Base-by-base conservation (phyloP, 495 filamentous ascomycete species). In the Hypoxylon lienhwacheense region DNA sequence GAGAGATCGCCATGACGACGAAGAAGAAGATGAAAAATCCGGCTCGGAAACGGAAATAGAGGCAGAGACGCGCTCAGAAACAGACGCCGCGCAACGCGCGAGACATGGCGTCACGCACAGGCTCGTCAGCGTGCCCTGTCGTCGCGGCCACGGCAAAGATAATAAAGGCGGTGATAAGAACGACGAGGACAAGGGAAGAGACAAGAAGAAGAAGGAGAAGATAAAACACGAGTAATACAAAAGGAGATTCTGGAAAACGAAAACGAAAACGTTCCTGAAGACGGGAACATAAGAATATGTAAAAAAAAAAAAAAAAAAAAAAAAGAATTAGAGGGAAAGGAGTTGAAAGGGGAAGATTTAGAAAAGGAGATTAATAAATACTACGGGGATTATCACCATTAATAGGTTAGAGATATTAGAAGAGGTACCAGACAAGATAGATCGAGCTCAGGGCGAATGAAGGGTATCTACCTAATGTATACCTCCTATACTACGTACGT, bases 91-190 rank as follows among this genome's bases (percentile, higher is more conserved):
- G 1, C 17, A 45, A 58, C 4, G 41, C 7, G 62, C 59, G 1
- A 65, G 47, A 26, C 37, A 48, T 45, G 53, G 56, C 16, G 53
- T 67, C 36, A 36, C 40, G 7, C 65, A 67, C 33, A 29, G 52
- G 6, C 25, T 66, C 21, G 64, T 68, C 25, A 68, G 64, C 20
- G 58, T 68, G 10, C 28, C 51, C 4, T 66, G 64, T 21, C 44
- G 21, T 14, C 31, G 36, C 5, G 12, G 5, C 10, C 19, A 0
- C 2, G 14, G 22, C 5, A 34, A 34, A 10, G 35, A 37, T 7
- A 42, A 40, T 32, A 32, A 55, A 26, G 29, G 41, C 14, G 41
- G 41, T 1, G 17, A 49, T 21, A 47, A 53, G 47, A 20, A 39
- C 11, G 45, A 37, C 14, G 41, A 51, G 15, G 41, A 51, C 5